Conservation (phyloP, 495 filamentous ascomycete genomes). For the Letharia columbiana region DNA sequence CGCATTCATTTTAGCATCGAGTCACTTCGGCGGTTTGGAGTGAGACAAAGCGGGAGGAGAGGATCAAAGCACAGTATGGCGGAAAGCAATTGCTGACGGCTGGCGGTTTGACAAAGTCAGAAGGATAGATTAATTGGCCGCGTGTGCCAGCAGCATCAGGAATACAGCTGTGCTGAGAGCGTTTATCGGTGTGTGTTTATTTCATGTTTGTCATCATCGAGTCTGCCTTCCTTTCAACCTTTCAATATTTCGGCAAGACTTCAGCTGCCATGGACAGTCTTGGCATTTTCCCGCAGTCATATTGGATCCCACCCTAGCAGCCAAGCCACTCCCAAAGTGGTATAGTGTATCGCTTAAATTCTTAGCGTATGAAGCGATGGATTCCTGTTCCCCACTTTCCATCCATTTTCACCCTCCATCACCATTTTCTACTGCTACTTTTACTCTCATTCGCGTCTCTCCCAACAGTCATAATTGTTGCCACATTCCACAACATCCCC, state of each 20-base stretch:
- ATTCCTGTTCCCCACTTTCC: not conserved
- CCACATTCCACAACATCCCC: not conserved
- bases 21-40: not conserved
- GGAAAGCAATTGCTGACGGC: too few relatives aligned
- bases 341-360: not conserved
- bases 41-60: not conserved
- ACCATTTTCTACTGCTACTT: too few relatives aligned
- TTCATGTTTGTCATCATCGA: not conserved
- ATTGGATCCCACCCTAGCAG: not conserved
- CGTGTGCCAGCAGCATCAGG: not conserved
- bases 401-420: not conserved
- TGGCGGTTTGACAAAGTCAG: not conserved
- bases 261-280: not conserved
- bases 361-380: not conserved
- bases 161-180: not conserved
- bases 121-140: not conserved
- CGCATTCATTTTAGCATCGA: not conserved
- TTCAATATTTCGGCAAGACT: not conserved
- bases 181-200: not conserved
- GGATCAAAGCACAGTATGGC: not conserved
- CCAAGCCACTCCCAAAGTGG: not conserved
- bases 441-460: not conserved
- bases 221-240: not conserved
- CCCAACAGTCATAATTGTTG: not conserved
- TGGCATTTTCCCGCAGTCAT: conserved; percentile 3